phyloP scores from a whole-genome alignment of 2,329 filamentous ascomycete species.

The Ambrosiella beaveri region DNA sequence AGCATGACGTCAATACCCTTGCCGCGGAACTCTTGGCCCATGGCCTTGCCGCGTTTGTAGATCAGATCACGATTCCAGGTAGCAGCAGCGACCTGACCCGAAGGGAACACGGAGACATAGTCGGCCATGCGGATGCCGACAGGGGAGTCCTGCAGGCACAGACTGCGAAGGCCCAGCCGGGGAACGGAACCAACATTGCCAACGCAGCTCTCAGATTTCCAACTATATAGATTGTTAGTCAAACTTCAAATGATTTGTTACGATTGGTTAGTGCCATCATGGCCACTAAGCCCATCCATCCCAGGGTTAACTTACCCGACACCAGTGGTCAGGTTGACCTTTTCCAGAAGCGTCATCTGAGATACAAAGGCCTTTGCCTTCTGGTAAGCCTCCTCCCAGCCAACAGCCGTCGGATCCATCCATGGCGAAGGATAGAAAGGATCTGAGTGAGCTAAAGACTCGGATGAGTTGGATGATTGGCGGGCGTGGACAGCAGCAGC shows the following conservation, averaged over 20 bases:
- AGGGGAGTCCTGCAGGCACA: constrained; percentile 81
- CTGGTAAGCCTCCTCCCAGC: constrained; percentile 59
- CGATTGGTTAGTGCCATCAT: constrained; percentile 2
- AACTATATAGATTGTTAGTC: constrained; percentile 17
- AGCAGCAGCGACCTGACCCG: constrained; percentile 64
- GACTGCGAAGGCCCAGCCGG: constrained; percentile 47
- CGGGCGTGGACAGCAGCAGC: constrained; percentile 1
- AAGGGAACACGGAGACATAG: constrained; percentile 66
- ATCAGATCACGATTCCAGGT: constrained; percentile 63
- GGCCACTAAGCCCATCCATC: background rate
- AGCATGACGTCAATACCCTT: constrained; percentile 66
- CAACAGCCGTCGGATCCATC: constrained; percentile 53
- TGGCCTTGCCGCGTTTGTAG: constrained; percentile 28
- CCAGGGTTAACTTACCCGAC: constrained; percentile 45
- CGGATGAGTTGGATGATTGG: background rate
- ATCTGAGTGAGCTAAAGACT: constrained; percentile 24
- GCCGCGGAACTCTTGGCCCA: constrained; percentile 46
- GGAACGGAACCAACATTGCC: constrained; percentile 58
- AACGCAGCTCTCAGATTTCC: constrained; percentile 50
- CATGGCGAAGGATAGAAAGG: constrained; percentile 78
- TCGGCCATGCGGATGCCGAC: constrained; percentile 63
- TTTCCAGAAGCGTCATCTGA: constrained; percentile 67
- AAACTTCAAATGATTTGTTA: background rate
- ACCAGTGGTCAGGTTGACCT: constrained; percentile 90
- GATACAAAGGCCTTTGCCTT: constrained; percentile 67